A percentile compares a stretch with the other conserved stretches of the same genome.
These are phyloP conservation scores for Yamadazyma dushanensis DNA, from an alignment of 1,139 yeast species.

Conservation along the genomic window DNA sequence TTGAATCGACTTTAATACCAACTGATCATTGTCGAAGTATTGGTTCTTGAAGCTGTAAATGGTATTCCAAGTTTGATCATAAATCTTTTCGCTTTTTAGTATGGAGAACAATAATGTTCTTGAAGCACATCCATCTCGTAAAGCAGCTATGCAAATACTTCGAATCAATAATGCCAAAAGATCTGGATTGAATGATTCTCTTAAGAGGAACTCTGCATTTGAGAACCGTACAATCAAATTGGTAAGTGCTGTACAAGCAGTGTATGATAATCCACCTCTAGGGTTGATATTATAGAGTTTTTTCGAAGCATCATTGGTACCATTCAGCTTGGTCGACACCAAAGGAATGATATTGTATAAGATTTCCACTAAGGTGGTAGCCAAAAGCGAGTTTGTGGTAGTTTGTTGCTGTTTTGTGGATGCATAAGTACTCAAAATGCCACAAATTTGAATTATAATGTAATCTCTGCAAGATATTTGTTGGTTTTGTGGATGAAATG, in stretches of 20 bases:
- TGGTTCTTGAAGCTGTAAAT: constrained; percentile 30
- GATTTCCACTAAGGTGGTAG: constrained; percentile 54
- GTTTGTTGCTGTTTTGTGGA: constrained; percentile 8
- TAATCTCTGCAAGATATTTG: constrained; percentile 61
- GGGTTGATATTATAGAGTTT: constrained; percentile 34
- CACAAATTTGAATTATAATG: constrained; percentile 52
- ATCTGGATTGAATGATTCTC: constrained; percentile 52
- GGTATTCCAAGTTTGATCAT: constrained; percentile 33
- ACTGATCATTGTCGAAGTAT: constrained; percentile 24
- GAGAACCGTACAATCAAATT: constrained; percentile 54
- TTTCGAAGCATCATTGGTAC: constrained; percentile 25
- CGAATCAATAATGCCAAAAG: constrained; percentile 58
- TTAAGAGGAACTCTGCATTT: constrained; percentile 39
- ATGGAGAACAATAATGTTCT: constrained; percentile 55
- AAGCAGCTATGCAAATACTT: constrained; percentile 51
- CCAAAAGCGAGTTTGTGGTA: constrained; percentile 21
- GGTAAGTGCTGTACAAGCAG: constrained; percentile 55
- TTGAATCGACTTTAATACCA: constrained; percentile 18
- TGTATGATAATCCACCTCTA: constrained; percentile 56
- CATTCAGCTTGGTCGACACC: constrained; percentile 16
- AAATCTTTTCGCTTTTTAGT: constrained; percentile 46
- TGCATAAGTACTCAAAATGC: constrained; percentile 14
- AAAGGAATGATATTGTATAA: constrained; percentile 60
- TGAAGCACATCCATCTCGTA: constrained; percentile 51
- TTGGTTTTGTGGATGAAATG: constrained; percentile 16